Conservation (phyloP, 345 rosid genomes). For the Linum lewisii region DNA sequence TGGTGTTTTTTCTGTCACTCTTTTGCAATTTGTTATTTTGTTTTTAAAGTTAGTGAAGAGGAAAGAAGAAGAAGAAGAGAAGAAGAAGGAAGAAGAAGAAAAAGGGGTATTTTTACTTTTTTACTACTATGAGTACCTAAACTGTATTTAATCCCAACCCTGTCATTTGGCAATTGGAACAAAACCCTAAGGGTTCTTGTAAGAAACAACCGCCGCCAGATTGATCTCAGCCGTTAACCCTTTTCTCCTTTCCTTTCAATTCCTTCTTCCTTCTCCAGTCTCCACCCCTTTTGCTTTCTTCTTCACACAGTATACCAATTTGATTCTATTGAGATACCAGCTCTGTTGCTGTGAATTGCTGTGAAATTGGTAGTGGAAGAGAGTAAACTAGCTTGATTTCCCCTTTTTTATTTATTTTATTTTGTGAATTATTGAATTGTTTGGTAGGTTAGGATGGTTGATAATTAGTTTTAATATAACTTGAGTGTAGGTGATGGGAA, state of each 20-base stretch:
- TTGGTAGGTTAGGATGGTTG: constrained; percentile 14
- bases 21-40: neutral
- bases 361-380: neutral
- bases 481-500: constrained; percentile 13
- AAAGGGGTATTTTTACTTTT: neutral
- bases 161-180: constrained; percentile 18
- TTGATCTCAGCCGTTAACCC: constrained; percentile 36
- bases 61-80: neutral
- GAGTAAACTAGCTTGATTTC: neutral
- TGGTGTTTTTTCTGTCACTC: neutral
- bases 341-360: neutral
- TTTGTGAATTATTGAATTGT: constrained; percentile 10
- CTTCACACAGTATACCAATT: constrained; percentile 1
- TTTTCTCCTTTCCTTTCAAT: constrained; percentile 11
- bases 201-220: constrained; percentile 72
- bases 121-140: neutral
- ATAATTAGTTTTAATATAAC: neutral
- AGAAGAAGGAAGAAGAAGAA: neutral
- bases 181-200: constrained; percentile 96
- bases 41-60: neutral
- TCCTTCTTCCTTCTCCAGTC: constrained; percentile 7
- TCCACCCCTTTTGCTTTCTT: constrained; percentile 1
- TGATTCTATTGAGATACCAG: constrained; percentile 1
- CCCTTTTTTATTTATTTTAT: constrained; percentile 7
- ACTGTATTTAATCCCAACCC: constrained; percentile 24